Evolutionary conservation across 768 basidiomycete species (phyloP).

Genomic region (Pleurotus giganteus): DNA sequence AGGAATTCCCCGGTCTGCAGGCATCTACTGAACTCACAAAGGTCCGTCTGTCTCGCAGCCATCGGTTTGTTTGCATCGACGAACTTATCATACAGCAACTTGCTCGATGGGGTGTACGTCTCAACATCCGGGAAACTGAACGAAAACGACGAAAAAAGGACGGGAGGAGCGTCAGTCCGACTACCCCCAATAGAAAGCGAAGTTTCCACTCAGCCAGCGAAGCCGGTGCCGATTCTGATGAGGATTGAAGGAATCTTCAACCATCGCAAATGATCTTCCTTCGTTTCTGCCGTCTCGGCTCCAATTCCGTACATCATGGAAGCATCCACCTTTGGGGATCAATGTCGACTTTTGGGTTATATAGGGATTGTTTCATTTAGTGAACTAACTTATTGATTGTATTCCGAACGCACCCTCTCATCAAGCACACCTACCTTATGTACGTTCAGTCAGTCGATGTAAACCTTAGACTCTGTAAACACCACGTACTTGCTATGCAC

Average conservation of each 20-base stretch:
- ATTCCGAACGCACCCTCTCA: too few relatives aligned
- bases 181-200: conserved; percentile 1
- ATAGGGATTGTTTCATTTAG: too few relatives aligned
- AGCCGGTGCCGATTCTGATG: not conserved
- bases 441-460: too few relatives aligned
- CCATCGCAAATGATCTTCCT: not conserved
- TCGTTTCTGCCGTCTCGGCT: too few relatives aligned
- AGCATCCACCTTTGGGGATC: too few relatives aligned
- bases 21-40: conserved; percentile 69
- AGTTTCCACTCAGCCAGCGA: not conserved
- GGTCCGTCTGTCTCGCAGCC: conserved; percentile 29
- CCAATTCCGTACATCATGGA: not conserved
- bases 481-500: too few relatives aligned
- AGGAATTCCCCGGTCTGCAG: conserved; percentile 66
- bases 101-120: conserved; percentile 53
- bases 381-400: too few relatives aligned
- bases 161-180: conserved; percentile 20
- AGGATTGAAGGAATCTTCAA: not conserved
- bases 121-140: conserved; percentile 59
- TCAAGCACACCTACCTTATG: too few relatives aligned
- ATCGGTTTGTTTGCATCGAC: not conserved
- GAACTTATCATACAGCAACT: conserved; percentile 35
- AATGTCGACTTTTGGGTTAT: too few relatives aligned
- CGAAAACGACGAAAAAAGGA: conserved; percentile 47
- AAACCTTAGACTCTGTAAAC: too few relatives aligned